Conservation (phyloP, 768 basidiomycete species). For the Artomyces pyxidatus region DNA sequence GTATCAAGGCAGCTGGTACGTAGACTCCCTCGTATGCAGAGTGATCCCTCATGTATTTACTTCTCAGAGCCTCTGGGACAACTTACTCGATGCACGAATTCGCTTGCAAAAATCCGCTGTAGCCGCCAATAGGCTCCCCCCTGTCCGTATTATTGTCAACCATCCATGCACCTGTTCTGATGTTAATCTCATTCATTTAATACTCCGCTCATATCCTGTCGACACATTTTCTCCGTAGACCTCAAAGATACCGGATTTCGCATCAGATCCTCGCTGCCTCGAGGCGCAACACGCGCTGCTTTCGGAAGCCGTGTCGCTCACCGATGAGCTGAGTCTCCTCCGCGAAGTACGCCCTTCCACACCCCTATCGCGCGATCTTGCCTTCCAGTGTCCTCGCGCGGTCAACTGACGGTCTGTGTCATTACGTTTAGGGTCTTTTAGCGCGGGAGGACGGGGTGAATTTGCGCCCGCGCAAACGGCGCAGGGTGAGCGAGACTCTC, state of each 20-base stretch:
- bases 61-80: conserved; percentile 73
- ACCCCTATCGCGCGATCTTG: neutral
- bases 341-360: conserved; percentile 45
- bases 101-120: conserved; percentile 75
- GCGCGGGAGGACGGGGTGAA: conserved; percentile 5
- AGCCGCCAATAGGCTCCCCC: conserved; percentile 58
- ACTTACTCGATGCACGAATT: conserved; percentile 84
- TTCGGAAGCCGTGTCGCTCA: conserved; percentile 49
- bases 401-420: neutral
- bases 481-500: conserved; percentile 7
- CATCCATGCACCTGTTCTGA: conserved; percentile 1
- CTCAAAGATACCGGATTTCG: conserved; percentile 24
- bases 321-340: conserved; percentile 58
- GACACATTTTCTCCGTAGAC: conserved; percentile 26
- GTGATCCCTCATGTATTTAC: neutral
- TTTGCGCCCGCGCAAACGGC: conserved; percentile 13
- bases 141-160: conserved; percentile 37
- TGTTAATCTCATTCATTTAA: conserved; percentile 1
- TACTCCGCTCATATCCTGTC: conserved; percentile 17
- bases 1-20: conserved; percentile 78
- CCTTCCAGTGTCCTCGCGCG: conserved; percentile 3
- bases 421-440: conserved; percentile 14
- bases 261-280: conserved; percentile 29
- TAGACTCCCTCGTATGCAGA: conserved; percentile 6
- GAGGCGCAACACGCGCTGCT: conserved; percentile 45